phyloP scores from a whole-genome alignment of 2,329 filamentous ascomycete genomes.

The Colletotrichum sidae region DNA sequence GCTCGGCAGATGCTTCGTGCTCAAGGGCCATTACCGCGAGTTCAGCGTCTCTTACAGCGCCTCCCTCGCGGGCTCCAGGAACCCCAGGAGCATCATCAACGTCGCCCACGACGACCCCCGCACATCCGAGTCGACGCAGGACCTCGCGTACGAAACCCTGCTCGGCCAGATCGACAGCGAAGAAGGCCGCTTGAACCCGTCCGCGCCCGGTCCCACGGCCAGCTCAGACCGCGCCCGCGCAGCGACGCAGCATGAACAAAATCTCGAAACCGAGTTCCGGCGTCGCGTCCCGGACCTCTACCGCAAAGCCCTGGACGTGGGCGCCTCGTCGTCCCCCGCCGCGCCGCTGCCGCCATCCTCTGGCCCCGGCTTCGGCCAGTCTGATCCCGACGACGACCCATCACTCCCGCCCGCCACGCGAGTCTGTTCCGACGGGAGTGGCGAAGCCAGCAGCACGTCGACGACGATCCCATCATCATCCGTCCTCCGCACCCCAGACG shows the following conservation, averaged over 20 bases:
- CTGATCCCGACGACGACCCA: not conserved
- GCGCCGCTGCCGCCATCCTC: slow-evolving; percentile 12
- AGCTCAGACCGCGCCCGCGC: slow-evolving; percentile 51
- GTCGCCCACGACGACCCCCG: slow-evolving; percentile 11
- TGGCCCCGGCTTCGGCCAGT: slow-evolving; percentile 42
- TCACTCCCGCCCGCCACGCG: slow-evolving; percentile 12
- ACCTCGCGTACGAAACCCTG: slow-evolving; percentile 28
- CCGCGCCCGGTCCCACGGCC: slow-evolving; percentile 15
- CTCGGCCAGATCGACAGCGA: slow-evolving; percentile 32
- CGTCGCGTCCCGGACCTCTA: slow-evolving; percentile 58
- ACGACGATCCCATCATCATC: no score
- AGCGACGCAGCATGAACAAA: slow-evolving; percentile 58
- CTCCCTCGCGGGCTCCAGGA: slow-evolving; percentile 59
- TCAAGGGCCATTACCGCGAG: slow-evolving; percentile 68
- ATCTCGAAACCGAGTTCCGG: slow-evolving; percentile 62
- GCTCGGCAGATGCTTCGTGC: slow-evolving; percentile 63
- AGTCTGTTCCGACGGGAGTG: not conserved
- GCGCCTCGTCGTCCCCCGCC: not conserved
- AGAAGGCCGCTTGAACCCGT: slow-evolving; percentile 21
- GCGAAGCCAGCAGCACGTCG: slow-evolving; percentile 1
- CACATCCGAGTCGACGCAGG: not conserved
- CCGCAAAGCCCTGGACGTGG: slow-evolving; percentile 54
- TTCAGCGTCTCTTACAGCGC: slow-evolving; percentile 65
- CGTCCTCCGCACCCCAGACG: slow-evolving; percentile 33
- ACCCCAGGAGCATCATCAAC: slow-evolving; percentile 50